Evolutionary conservation across 108 stramenopile genomes (phyloP).

Genomic region (Stephanodiscus triporus): DNA sequence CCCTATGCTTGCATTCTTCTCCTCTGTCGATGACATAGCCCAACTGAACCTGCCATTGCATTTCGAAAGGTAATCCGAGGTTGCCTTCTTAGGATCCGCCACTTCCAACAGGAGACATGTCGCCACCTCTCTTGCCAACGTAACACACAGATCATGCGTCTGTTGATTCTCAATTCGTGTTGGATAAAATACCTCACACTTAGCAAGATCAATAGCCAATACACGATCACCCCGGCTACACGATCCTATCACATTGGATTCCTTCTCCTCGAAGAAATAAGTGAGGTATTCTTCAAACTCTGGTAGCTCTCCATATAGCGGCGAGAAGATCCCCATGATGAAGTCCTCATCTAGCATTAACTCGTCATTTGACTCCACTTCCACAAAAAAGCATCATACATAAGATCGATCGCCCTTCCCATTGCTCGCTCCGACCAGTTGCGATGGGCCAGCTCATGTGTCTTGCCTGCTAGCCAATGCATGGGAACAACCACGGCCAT

Average conservation of each 20-base stretch:
- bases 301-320: constrained; percentile 11
- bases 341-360: too few relatives aligned
- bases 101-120: not conserved
- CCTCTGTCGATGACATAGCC: not conserved
- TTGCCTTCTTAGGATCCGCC: not conserved
- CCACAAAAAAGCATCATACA: too few relatives aligned
- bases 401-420: constrained; percentile 11
- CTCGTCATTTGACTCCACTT: too few relatives aligned
- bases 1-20: not conserved
- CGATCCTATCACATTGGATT: constrained; percentile 11
- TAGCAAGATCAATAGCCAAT: constrained; percentile 15
- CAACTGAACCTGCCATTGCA: not conserved
- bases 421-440: constrained; percentile 13
- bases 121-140: not conserved
- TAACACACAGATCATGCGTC: not conserved
- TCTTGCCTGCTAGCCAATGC: constrained; percentile 3
- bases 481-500: not conserved
- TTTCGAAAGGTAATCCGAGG: not conserved
- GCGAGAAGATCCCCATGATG: too few relatives aligned
- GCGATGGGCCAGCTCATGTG: constrained; percentile 16
- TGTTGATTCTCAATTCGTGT: constrained; percentile 6
- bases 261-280: constrained; percentile 23
- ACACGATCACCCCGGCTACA: not conserved
- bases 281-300: constrained; percentile 10
- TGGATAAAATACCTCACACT: constrained; percentile 11